phyloP scores from a whole-genome alignment of 768 basidiomycete genomes.

The Lepiota subincarnata region DNA sequence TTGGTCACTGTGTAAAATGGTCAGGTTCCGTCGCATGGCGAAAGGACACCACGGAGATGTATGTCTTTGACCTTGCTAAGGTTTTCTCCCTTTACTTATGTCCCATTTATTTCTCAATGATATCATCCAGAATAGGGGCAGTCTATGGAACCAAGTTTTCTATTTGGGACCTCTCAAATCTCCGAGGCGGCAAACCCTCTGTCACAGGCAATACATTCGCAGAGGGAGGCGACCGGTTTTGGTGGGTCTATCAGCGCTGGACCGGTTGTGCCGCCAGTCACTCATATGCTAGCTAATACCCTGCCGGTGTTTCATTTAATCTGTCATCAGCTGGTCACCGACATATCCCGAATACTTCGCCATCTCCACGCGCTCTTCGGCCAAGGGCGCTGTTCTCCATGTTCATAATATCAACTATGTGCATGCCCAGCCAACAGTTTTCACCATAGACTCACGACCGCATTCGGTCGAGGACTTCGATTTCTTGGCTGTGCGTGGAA shows the following conservation, averaged over 20 bases:
- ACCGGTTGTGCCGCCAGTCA: constrained; percentile 1
- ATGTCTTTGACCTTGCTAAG: constrained; percentile 22
- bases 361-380: constrained; percentile 56
- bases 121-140: constrained; percentile 58
- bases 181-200: constrained; percentile 71
- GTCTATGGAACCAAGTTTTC: constrained; percentile 69
- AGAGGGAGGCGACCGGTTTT: constrained; percentile 65
- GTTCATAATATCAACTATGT: constrained; percentile 65
- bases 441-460: constrained; percentile 57
- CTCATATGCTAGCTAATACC: constrained; percentile 3
- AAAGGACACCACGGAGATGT: constrained; percentile 69
- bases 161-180: constrained; percentile 70
- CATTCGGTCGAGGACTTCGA: constrained; percentile 72
- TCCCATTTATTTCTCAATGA: background rate
- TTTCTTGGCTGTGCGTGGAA: constrained; percentile 58
- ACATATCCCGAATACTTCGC: constrained; percentile 77
- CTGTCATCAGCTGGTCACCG: constrained; percentile 62
- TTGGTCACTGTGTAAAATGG: constrained; percentile 42
- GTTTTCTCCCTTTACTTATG: constrained; percentile 6
- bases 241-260: constrained; percentile 35
- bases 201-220: constrained; percentile 59
- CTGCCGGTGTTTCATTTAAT: background rate
- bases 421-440: constrained; percentile 58
- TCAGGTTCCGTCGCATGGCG: constrained; percentile 69
- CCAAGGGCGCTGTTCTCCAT: constrained; percentile 63